A percentile compares a stretch with the other conserved stretches of the same genome.
Conservation (phyloP, 2,329 filamentous ascomycete genomes). For the Cadophora sp. region DNA sequence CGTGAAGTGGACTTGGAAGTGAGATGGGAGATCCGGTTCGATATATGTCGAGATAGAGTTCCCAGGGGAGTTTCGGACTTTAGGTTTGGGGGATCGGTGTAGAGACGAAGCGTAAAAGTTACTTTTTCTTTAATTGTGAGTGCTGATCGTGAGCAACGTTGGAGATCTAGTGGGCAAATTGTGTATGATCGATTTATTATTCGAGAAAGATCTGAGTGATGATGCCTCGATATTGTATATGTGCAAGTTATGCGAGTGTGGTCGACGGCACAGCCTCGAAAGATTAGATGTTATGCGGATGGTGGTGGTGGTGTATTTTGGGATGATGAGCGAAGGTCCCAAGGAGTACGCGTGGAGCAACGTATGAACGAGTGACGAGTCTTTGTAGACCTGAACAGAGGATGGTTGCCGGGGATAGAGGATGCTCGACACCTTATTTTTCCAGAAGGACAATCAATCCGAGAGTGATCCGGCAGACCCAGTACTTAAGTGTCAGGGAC, state of each 20-base stretch:
- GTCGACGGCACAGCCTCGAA: constrained; percentile 37
- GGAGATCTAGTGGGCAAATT: constrained; percentile 3
- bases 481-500: constrained; percentile 38
- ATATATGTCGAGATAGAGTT: constrained; percentile 18
- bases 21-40: constrained; percentile 3
- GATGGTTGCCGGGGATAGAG: constrained; percentile 22
- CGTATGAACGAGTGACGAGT: constrained; percentile 41
- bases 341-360: constrained; percentile 27
- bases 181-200: background rate
- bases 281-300: constrained; percentile 22
- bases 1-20: constrained; percentile 8
- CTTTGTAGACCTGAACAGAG: constrained; percentile 34
- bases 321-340: background rate
- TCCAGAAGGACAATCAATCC: constrained; percentile 28
- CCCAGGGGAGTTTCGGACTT: background rate
- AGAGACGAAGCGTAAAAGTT: constrained; percentile 15
- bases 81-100: background rate
- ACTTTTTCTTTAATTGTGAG: constrained; percentile 2
- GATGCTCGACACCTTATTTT: constrained; percentile 21
- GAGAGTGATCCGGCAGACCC: constrained; percentile 28
- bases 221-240: constrained; percentile 10
- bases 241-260: constrained; percentile 23
- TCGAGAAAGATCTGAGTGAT: background rate
- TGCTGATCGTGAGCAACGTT: constrained; percentile 20
- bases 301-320: constrained; percentile 10